Base-by-base conservation (phyloP, 768 basidiomycete genomes). In the Fomitopsis pulvina region DNA sequence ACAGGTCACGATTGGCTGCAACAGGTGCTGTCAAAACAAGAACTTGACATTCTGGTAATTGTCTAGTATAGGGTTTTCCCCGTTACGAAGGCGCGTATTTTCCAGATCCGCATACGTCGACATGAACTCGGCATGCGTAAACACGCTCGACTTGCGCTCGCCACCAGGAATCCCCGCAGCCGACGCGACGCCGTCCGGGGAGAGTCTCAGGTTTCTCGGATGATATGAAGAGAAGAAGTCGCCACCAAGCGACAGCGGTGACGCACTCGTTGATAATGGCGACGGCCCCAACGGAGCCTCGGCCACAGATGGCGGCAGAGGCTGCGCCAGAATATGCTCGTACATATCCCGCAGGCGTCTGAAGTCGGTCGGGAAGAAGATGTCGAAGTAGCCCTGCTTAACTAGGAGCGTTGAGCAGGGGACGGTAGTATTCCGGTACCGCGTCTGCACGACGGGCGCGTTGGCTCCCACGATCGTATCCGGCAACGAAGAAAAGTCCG, bases 361-460 rank as follows among this genome's bases (percentile, higher is more conserved):
- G 56, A 97, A 97, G 63, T 90, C 73, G 11, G 95, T 98, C 9
- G 96, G 96, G 71, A 99, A 99, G 72, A 99, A 91, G 53, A 98
- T 98, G 66, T 99, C 96, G 66, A 99, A 99, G 70, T 84, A 94
- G 7, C 96, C 96, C 61, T 88, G 95, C 59, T 83, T 84, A 51
- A 99, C 96, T 58, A 95, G 81, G 50, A 96, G 76, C 12, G 90
- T 97, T 54, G 83, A 75, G 60, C 91, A 93, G 3, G 96, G 88
- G 1, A 98, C 85, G 60, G 89, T 93, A 41, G 78, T 77, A 52
- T 86, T 87, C 40, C 79, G 81, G 63, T 87, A 85, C 45, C 92
- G 80, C 22, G 96, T 97, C 69, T 99, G 96, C 21, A 98, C 96
- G 21, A 98, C 96, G 10, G 96, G 96, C 4, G 87, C 89, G 57